Base-by-base conservation (phyloP, 1,284 basidiomycete species). In the Boletus semigastroideus region DNA sequence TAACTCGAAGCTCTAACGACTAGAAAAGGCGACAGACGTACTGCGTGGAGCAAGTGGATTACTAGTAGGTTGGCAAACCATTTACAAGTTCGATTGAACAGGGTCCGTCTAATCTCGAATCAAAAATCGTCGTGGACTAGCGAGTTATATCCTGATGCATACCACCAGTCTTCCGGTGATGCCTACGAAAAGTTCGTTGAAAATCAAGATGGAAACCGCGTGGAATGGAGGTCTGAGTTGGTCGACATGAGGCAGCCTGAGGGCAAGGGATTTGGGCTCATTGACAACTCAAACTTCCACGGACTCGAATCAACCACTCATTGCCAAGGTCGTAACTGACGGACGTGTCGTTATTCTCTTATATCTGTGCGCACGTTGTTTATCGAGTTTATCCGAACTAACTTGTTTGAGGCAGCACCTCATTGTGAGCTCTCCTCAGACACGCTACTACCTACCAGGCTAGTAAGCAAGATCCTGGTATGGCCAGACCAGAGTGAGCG, bases 181-280 rank as follows among this genome's bases (percentile, higher is more conserved):
- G 37, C 43, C 38, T 20, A 9, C 13, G 13, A 37, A 39, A 25
- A 25, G 25, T 25, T 6, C 25, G 25, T 25, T 7, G 25, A 25
- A 25, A 25, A 46, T 41, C 49, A 50, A 52, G 53, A 64, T 60
- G 44, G 46, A 49, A 65, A 63, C 44, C 43, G 40, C 46, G 49
- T 44, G 49, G 20, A 57, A 46, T 37, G 25, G 51, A 34, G 16
- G 48, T 25, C 25, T 7, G 25, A 5, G 40, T 42, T 28, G 20
- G 20, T 38, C 37, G 44, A 46, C 62, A 53, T 40, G 65, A 62
- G 62, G 65, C 61, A 42, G n/a, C n/a, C n/a, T n/a, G n/a, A n/a
- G 45, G 41, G 48, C 36, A 43, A 44, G 27, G 42, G 43, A 44
- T 39, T 52, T 36, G 31, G 34, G 34, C 48, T 46, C 48, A 49